A percentile compares a stretch with the other conserved stretches of the same genome.
Evolutionary conservation across 2,329 filamentous ascomycete genomes (phyloP).

Genomic region (Talaromyces atroroseus): DNA sequence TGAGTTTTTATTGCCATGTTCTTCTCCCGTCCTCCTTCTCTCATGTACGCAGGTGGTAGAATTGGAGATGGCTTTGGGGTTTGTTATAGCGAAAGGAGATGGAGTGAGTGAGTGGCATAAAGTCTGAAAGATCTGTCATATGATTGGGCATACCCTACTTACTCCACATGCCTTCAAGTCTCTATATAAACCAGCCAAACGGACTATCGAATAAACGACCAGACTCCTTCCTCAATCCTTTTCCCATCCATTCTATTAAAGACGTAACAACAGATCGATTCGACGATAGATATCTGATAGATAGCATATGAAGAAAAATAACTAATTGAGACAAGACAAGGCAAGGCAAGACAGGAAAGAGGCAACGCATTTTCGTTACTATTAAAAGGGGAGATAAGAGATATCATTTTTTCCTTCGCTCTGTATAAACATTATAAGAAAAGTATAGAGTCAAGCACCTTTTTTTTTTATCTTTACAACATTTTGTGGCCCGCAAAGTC

Average conservation of each 20-base stretch:
- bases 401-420: not conserved
- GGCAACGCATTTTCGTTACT: not conserved
- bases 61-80: too few species aligned
- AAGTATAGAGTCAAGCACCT: not conserved
- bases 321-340: not conserved
- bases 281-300: not conserved
- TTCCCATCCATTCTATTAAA: too few species aligned
- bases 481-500: conserved; percentile 76
- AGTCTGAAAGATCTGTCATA: not conserved
- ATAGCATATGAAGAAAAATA: not conserved
- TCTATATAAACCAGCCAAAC: too few species aligned
- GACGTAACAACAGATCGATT: too few species aligned
- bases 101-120: too few species aligned
- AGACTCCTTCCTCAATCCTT: too few species aligned
- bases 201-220: too few species aligned
- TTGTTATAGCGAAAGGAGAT: too few species aligned
- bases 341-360: not conserved
- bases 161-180: too few species aligned
- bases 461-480: conserved; percentile 30
- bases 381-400: not conserved
- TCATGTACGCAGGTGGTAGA: too few species aligned
- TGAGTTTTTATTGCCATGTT: not conserved
- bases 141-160: too few species aligned
- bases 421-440: not conserved
- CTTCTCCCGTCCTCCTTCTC: not conserved